Percentiles rank a stretch among this genome's conserved stretches.
These are phyloP conservation scores for Aspergillus sparsus DNA, from an alignment of 495 filamentous ascomycete genomes.

Conservation along the genomic window DNA sequence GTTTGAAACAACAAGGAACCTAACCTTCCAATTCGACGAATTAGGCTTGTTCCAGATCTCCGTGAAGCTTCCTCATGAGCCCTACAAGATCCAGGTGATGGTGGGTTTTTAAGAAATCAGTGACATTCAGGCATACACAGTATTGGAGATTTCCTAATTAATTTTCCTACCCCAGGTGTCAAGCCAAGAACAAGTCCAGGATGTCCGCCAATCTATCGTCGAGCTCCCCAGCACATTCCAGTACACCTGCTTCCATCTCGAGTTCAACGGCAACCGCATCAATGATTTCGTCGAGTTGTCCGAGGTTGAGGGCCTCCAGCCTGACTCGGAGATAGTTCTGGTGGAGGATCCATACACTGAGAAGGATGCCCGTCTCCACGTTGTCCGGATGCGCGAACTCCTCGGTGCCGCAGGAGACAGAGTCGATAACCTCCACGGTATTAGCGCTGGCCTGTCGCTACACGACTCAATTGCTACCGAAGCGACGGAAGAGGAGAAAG, in stretches of 20 bases:
- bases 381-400: conserved; percentile 85
- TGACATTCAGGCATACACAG: neutral
- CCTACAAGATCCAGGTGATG: conserved; percentile 79
- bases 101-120: conserved; percentile 46
- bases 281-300: conserved; percentile 95
- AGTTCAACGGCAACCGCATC: conserved; percentile 78
- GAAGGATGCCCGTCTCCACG: conserved; percentile 94
- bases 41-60: conserved; percentile 75
- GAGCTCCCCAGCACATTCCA: conserved; percentile 92
- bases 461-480: conserved; percentile 71
- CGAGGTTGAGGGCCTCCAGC: conserved; percentile 76
- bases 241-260: conserved; percentile 98
- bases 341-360: conserved; percentile 98
- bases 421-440: conserved; percentile 83
- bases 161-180: conserved; percentile 63
- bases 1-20: neutral
- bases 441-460: conserved; percentile 82
- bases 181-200: conserved; percentile 92
- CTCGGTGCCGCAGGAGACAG: conserved; percentile 89
- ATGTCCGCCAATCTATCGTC: conserved; percentile 94
- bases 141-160: conserved; percentile 19
- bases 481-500: conserved; percentile 48
- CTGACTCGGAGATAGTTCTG: conserved; percentile 73
- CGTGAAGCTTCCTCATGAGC: conserved; percentile 79
- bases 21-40: conserved; percentile 5